Percentiles rank a stretch among this genome's conserved stretches.
phyloP scores from a whole-genome alignment of 1,284 basidiomycete species.

The Rhodotorula sp. region DNA sequence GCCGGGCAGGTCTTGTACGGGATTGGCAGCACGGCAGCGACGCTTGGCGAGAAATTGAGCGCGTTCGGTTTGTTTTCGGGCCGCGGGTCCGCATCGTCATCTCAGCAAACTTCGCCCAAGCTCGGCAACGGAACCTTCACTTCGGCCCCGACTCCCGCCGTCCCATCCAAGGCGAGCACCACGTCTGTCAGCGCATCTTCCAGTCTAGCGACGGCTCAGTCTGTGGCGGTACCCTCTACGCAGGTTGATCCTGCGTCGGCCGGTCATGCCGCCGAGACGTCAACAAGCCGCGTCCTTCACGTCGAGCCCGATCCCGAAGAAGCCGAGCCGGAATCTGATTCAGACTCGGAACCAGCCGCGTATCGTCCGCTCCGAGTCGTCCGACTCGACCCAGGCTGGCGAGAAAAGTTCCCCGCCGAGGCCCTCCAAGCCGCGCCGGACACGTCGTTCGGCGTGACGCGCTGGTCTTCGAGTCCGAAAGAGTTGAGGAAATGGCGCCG shows the following conservation, averaged over 20 bases:
- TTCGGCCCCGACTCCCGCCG: too few relatives aligned
- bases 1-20: conserved; percentile 6
- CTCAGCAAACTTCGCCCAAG: conserved; percentile 1
- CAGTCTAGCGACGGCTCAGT: too few relatives aligned
- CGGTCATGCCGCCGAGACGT: not conserved
- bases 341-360: conserved; percentile 28
- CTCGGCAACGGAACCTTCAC: not conserved
- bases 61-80: conserved; percentile 7
- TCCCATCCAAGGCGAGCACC: too few relatives aligned
- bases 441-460: conserved; percentile 6
- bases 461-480: conserved; percentile 17
- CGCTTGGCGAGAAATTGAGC: conserved; percentile 12
- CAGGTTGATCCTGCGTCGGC: too few relatives aligned
- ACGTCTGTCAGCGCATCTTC: too few relatives aligned
- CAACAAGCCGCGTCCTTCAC: not conserved
- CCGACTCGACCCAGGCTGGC: conserved; percentile 23
- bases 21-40: not conserved
- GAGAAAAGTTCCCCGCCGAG: conserved; percentile 31
- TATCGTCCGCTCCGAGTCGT: conserved; percentile 33
- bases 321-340: conserved; percentile 14
- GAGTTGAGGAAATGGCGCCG: conserved; percentile 34
- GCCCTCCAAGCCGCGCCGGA: conserved; percentile 6
- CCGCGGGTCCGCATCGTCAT: not conserved
- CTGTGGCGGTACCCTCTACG: not conserved
- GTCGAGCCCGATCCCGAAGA: not conserved